Percentiles rank a stretch among this genome's conserved stretches.
These are phyloP conservation scores for Verticillium zaregamsianum DNA, from an alignment of 2,329 filamentous ascomycete species.

Conservation along the genomic window DNA sequence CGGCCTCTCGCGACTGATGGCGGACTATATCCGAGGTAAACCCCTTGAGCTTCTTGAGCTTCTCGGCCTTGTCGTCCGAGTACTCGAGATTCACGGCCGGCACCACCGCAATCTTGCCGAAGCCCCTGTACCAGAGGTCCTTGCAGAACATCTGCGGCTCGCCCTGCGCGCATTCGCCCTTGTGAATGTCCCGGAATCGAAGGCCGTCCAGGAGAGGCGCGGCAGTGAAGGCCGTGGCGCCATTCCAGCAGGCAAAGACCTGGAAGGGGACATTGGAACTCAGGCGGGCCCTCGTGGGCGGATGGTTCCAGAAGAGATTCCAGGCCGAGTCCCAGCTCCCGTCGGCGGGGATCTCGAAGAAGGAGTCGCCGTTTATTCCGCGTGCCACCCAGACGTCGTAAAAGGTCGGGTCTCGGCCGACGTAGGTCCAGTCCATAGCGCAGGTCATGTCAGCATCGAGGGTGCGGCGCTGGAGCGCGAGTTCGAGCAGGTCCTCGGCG, in stretches of 20 bases:
- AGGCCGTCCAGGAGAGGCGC: conserved; percentile 38
- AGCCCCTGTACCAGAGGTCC: conserved; percentile 48
- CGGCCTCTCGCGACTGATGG: conserved; percentile 16
- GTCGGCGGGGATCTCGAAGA: conserved; percentile 48
- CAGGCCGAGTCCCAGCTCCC: conserved; percentile 44
- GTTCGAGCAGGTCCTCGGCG: conserved; percentile 46
- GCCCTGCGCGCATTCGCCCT: conserved; percentile 46
- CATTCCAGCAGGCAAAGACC: conserved; percentile 60
- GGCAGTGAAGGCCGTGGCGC: conserved; percentile 44
- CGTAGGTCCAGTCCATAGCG: conserved; percentile 53
- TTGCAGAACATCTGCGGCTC: conserved; percentile 55
- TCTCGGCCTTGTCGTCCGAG: conserved; percentile 35
- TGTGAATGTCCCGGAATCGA: conserved; percentile 33
- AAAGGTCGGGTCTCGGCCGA: conserved; percentile 40
- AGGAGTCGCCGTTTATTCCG: conserved; percentile 46
- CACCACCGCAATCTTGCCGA: conserved; percentile 50
- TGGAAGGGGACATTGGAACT: conserved; percentile 44
- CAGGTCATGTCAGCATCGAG: conserved; percentile 54
- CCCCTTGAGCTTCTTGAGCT: conserved; percentile 47
- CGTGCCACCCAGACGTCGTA: conserved; percentile 53
- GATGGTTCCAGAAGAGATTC: conserved; percentile 51
- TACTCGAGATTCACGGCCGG: conserved; percentile 54
- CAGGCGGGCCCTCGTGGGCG: conserved; percentile 27
- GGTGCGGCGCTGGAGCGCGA: conserved; percentile 36
- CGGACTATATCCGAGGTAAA: conserved; percentile 26